Evolutionary conservation across 2,329 filamentous ascomycete species (phyloP).

Genomic region (Penicillium sp.): DNA sequence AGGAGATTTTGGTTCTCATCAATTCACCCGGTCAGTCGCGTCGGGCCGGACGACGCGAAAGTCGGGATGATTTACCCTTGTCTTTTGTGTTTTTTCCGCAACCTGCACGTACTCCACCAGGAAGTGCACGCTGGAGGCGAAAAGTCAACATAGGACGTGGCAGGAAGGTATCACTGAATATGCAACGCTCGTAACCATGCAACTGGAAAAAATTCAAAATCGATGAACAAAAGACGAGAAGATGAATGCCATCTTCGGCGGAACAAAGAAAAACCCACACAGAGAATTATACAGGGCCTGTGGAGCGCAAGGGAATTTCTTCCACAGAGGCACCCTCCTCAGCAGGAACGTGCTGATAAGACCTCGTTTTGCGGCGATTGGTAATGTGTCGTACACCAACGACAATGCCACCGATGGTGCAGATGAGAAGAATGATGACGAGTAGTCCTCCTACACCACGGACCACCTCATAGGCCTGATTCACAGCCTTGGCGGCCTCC

Average conservation of each 20-base stretch:
- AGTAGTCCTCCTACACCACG: constrained; percentile 25
- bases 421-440: constrained; percentile 23
- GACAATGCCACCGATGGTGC: constrained; percentile 21
- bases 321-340: constrained; percentile 24
- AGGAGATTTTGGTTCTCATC: constrained; percentile 10
- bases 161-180: constrained; percentile 6
- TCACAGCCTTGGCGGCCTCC: constrained; percentile 24
- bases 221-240: not conserved
- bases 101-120: constrained; percentile 6
- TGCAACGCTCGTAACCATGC: constrained; percentile 13
- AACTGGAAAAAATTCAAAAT: not conserved
- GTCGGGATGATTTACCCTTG: not conserved
- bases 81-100: not conserved
- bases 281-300: constrained; percentile 5
- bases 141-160: not conserved
- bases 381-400: constrained; percentile 18
- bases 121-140: constrained; percentile 3
- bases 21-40: not conserved
- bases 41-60: not conserved
- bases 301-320: constrained; percentile 15
- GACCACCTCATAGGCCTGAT: constrained; percentile 28
- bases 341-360: constrained; percentile 26
- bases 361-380: constrained; percentile 18
- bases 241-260: not conserved
- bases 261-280: not conserved